These are phyloP conservation scores for Gossypium rotundifolium DNA, from an alignment of 345 rosid genomes.

Conservation along the genomic window DNA sequence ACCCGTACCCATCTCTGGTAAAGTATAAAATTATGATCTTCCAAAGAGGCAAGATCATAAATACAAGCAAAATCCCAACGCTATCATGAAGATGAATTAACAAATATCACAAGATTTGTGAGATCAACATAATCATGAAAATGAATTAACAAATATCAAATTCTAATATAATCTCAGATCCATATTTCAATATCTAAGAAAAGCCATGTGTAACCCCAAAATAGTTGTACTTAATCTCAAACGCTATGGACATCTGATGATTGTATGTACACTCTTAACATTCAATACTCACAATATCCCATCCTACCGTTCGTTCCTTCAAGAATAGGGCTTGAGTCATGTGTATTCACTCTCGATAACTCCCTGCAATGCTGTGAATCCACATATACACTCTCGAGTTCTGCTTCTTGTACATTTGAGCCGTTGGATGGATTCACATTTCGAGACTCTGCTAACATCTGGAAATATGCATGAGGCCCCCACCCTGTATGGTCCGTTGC, in stretches of 20 bases:
- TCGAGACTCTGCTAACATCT: conserved; percentile 67
- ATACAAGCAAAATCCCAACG: too few relatives aligned
- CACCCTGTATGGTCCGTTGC: conserved; percentile 46
- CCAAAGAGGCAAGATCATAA: too few relatives aligned
- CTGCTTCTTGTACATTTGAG: conserved; percentile 32
- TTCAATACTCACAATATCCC: not conserved
- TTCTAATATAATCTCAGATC: not conserved
- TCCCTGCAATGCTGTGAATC: conserved; percentile 37
- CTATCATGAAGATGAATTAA: too few relatives aligned
- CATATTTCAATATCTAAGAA: not conserved
- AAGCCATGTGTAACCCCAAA: not conserved
- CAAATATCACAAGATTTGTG: too few relatives aligned
- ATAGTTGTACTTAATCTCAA: not conserved
- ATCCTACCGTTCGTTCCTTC: conserved; percentile 15
- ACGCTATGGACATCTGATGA: not conserved
- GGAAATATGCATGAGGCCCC: conserved; percentile 96
- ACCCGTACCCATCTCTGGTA: too few relatives aligned
- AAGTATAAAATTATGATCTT: too few relatives aligned
- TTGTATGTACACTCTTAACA: not conserved
- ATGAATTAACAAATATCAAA: not conserved
- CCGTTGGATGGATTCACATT: conserved; percentile 31
- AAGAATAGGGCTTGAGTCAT: conserved; percentile 42
- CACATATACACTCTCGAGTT: conserved; percentile 44
- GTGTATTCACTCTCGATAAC: conserved; percentile 22
- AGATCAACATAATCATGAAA: not conserved